Base-by-base conservation (phyloP, 129 eudicot genomes). In the Flaveria robusta region DNA sequence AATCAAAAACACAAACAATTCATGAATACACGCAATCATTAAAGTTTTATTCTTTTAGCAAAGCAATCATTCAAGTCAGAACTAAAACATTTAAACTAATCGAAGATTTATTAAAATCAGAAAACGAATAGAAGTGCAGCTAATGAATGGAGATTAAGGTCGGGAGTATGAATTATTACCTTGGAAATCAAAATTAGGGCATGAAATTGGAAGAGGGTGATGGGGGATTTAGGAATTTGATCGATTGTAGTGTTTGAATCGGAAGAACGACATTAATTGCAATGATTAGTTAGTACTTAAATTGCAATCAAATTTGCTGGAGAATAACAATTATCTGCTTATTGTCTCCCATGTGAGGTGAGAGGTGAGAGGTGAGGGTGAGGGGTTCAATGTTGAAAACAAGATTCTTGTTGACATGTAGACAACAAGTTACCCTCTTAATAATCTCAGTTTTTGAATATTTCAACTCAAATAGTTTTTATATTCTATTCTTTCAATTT, bases 121-220 rank as follows among this genome's bases (percentile, higher is more conserved):
- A 63, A 63, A 7, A 15, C 2, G 29, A 50, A 74, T 59, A n/a
- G 15, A 62, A 74, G 26, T 15, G 45, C 16, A 45, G 31, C 13
- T 29, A 18, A 46, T 75, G 20, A 24, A 29, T 3, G 37, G 63
- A 75, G 41, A 46, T 42, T 63, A 47, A 60, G 16, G 34, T 66
- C 15, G 45, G 3, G 14, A 7, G 11, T 22, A 31, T 12, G 72
- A 65, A 64, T 14, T 7, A 65, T 47, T 65, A 75, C 80, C 80
- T 75, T 75, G 24, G 3, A 23, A 5, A 50, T 51, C 26, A 39
- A 66, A 76, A 22, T 66, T 76, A 76, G 80, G 80, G 80, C 66
- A 31, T 49, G 74, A 49, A 58, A 71, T 19, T 9, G 42, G 77
- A 20, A n/a, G 55, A 18, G 1, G 18, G 3, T 31, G 42, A 49